Percentiles rank a stretch among this genome's conserved stretches.
These are phyloP conservation scores for Lunularia cruciata DNA, from an alignment of 225 moss, liverwort and hornwort species.

Conservation along the genomic window DNA sequence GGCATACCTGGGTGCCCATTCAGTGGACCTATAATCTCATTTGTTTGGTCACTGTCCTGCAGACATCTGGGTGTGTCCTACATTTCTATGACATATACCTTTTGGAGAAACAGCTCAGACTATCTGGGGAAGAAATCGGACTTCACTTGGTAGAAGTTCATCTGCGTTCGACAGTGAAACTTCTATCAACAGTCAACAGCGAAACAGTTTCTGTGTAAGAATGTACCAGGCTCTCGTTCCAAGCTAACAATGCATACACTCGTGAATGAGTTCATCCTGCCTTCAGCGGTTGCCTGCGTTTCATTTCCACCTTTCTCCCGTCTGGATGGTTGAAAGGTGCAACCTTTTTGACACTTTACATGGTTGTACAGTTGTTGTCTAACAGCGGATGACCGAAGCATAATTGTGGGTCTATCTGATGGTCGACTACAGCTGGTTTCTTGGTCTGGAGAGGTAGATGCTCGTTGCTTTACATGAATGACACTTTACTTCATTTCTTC, in stretches of 20 bases:
- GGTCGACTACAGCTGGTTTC: constrained; percentile 78
- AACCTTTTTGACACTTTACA: not conserved
- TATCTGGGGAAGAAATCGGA: constrained; percentile 70
- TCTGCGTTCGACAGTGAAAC: constrained; percentile 63
- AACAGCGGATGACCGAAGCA: constrained; percentile 67
- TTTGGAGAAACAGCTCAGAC: constrained; percentile 78
- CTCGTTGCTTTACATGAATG: not conserved
- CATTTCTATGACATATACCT: constrained; percentile 74
- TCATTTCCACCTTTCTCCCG: not conserved
- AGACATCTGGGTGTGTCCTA: constrained; percentile 89
- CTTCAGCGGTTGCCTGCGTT: too few relatives aligned
- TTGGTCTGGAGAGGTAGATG: constrained; percentile 80
- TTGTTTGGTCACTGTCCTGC: constrained; percentile 27
- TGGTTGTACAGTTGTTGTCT: constrained; percentile 70
- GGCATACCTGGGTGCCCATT: too few relatives aligned
- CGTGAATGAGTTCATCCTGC: too few relatives aligned
- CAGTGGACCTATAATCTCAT: too few relatives aligned
- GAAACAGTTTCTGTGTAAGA: constrained; percentile 84
- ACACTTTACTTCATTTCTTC: not conserved
- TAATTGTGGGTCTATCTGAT: constrained; percentile 78
- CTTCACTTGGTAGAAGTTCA: constrained; percentile 65
- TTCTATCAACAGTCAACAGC: constrained; percentile 52
- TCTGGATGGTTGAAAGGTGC: not conserved
- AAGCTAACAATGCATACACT: too few relatives aligned
- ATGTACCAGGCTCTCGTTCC: not conserved